Evolutionary conservation across 2,329 filamentous ascomycete species (phyloP), one percentile per base, ranked within the genome.

Genomic region (Didymella pinodella): DNA sequence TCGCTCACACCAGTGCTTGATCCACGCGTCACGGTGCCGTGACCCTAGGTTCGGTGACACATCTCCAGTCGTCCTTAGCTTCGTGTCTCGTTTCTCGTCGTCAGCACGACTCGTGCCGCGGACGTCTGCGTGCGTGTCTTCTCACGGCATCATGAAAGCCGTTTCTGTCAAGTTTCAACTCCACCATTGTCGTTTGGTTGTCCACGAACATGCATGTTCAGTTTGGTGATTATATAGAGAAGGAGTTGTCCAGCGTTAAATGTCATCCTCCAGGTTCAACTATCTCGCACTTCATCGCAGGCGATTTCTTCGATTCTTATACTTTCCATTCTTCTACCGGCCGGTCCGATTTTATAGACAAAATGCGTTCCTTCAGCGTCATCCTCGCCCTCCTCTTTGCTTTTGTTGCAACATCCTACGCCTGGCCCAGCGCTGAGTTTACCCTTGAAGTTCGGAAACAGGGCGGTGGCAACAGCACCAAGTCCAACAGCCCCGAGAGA

Each of bases 141-240:
- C 26, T 41, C 56, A 40, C 28, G 34, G 18, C 31, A 53, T 45
- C 48, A 46, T 53, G 49, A 48, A 40, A 47, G 41, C 28, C 47
- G 62, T 64, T 63, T 62, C 59, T 63, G 61, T 50, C 59, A 62
- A 54, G 67, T 65, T 69, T 68, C 67, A 66, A 51, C 32, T 51
- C 45, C 22, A 34, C 14, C 18, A n/a, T 45, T 62, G 64, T 62
- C 64, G 65, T 63, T 63, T 66, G 61, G 48, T 44, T 49, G 59
- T 52, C 47, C 29, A 68, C 52, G 46, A 59, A 31, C 34, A 61
- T 16, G 49, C 51, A 48, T 46, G 31, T 10, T n/a, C 18, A 16
- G 18, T 14, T 20, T 10, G 14, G 11, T 52, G 32, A n/a, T 43
- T 43, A 57, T 45, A 46, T 57, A 49, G 34, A 55, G 31, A 22